Conservation (phyloP, 495 filamentous ascomycete species). For the Xylaria palmicola region DNA sequence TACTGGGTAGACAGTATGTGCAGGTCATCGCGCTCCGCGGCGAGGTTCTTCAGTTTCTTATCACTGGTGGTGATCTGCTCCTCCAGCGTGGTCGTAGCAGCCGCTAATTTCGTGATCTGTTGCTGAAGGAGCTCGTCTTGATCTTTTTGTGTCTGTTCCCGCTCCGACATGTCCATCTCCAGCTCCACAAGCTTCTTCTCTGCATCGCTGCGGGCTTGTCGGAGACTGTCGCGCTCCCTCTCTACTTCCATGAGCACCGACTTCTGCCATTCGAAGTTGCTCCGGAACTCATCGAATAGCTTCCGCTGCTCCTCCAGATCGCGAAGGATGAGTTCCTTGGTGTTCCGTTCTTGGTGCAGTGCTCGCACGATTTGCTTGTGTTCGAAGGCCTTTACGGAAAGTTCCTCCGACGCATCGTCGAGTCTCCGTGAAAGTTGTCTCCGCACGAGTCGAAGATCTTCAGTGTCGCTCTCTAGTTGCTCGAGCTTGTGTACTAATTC, state of each 20-base stretch:
- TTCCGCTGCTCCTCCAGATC: constrained; percentile 42
- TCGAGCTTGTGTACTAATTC: constrained; percentile 40
- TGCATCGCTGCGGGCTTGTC: constrained; percentile 28
- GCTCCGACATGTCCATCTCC: constrained; percentile 33
- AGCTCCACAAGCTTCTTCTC: constrained; percentile 32
- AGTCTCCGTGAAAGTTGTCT: constrained; percentile 34
- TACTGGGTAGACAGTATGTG: constrained; percentile 20
- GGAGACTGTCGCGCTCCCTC: constrained; percentile 39
- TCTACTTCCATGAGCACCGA: constrained; percentile 39
- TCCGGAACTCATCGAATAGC: constrained; percentile 44
- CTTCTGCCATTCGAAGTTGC: constrained; percentile 39
- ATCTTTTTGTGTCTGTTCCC: constrained; percentile 36
- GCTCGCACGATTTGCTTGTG: constrained; percentile 28
- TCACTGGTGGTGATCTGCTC: constrained; percentile 37
- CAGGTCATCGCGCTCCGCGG: constrained; percentile 26
- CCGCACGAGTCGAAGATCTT: constrained; percentile 35
- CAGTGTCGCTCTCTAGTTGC: constrained; percentile 41
- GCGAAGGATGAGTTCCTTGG: constrained; percentile 31
- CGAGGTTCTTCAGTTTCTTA: constrained; percentile 36
- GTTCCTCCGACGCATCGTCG: constrained; percentile 29
- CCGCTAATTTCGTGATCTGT: constrained; percentile 38
- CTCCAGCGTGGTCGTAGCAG: constrained; percentile 34
- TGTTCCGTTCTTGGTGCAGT: constrained; percentile 27
- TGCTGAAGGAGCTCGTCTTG: constrained; percentile 36
- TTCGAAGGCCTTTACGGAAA: constrained; percentile 25